A percentile compares a stretch with the other conserved stretches of the same genome.
Evolutionary conservation across 345 rosid species (phyloP).

Genomic region (Brassica nigra): DNA sequence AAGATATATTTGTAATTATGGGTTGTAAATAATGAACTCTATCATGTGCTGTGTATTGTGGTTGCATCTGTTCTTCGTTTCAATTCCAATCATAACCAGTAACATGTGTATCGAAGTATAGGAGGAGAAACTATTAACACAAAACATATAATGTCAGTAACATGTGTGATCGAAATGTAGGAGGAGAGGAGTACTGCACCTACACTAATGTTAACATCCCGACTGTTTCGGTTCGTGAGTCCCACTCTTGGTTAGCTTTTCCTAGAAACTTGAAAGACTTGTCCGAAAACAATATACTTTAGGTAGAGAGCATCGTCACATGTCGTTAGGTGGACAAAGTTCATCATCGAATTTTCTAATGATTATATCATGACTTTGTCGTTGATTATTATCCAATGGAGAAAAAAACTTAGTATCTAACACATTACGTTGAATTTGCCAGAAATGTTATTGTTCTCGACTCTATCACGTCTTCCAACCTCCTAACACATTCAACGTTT

Average conservation of each 20-base stretch:
- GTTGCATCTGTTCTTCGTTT: too few relatives aligned
- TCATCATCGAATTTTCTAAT: background rate
- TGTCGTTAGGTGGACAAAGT: background rate
- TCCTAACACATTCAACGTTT: conserved; percentile 5
- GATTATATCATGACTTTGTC: background rate
- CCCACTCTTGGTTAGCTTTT: background rate
- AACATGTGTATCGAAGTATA: background rate
- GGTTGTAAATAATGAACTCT: too few relatives aligned
- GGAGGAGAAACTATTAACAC: background rate
- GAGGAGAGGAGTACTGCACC: background rate
- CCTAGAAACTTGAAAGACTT: background rate
- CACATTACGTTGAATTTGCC: background rate
- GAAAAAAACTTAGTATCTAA: background rate
- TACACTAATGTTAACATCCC: background rate
- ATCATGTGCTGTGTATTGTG: too few relatives aligned
- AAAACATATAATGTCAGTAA: background rate
- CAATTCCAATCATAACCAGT: background rate
- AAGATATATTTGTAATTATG: too few relatives aligned
- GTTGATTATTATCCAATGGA: background rate
- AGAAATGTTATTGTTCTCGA: background rate
- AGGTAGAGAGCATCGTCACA: conserved; percentile 2
- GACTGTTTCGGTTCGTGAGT: background rate
- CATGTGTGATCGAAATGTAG: background rate
- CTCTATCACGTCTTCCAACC: conserved; percentile 33
- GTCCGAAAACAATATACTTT: background rate